These are phyloP conservation scores for Melampsora allii-populina DNA, from an alignment of 1,284 basidiomycete genomes.

Conservation along the genomic window DNA sequence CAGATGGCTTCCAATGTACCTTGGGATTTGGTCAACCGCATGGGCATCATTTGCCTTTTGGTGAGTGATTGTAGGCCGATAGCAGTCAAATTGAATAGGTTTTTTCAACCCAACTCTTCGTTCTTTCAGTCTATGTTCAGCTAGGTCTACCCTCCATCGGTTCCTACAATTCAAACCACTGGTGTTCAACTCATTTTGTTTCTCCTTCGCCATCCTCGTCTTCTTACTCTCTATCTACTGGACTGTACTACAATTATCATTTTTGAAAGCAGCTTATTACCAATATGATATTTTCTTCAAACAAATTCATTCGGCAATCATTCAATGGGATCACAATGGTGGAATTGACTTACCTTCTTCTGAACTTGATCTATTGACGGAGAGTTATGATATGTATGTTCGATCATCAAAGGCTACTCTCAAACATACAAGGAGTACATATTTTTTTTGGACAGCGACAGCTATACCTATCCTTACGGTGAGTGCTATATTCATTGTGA, in stretches of 20 bases:
- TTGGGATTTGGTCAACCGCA: background rate
- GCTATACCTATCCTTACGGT: background rate
- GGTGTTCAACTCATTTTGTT: conserved; percentile 1
- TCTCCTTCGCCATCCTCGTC: background rate
- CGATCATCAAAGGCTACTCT: background rate
- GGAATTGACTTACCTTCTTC: background rate
- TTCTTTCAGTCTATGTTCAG: background rate
- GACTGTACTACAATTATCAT: background rate
- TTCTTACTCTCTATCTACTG: background rate
- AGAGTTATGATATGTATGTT: background rate
- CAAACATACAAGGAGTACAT: background rate
- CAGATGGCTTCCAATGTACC: conserved; percentile 2
- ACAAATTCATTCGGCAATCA: background rate
- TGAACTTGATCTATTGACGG: background rate
- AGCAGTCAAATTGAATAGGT: background rate
- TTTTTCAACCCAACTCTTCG: background rate
- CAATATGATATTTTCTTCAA: conserved; percentile 13
- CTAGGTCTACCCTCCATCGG: background rate
- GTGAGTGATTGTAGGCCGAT: background rate
- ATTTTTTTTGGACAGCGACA: background rate
- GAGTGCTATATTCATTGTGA: background rate
- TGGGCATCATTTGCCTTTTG: conserved; percentile 12
- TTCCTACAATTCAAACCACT: background rate
- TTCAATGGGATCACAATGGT: background rate
- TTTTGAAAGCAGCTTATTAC: conserved; percentile 45